Percentiles rank a stretch among this genome's conserved stretches.
These are phyloP conservation scores for Trichoderma semiorbis DNA, from an alignment of 2,329 filamentous ascomycete genomes.

Conservation along the genomic window DNA sequence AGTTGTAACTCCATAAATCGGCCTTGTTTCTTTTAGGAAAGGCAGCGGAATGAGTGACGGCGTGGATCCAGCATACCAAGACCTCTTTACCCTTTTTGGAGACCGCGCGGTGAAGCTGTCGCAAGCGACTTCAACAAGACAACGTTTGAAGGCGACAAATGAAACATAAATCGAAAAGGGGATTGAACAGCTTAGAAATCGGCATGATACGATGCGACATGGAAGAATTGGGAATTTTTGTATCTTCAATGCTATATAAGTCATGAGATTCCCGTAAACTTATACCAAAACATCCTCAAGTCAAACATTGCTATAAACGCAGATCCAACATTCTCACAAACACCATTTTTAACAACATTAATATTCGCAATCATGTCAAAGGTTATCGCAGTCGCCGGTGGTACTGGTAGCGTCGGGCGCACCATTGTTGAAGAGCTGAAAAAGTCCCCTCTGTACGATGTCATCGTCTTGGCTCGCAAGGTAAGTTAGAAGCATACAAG, in stretches of 20 bases:
- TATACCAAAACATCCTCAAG: neutral
- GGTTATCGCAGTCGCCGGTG: conserved; percentile 5
- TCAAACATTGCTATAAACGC: neutral
- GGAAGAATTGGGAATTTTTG: neutral
- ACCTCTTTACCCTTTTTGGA: neutral
- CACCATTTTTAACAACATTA: neutral
- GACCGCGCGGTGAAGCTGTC: conserved; percentile 5
- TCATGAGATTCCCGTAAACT: neutral
- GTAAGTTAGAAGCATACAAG: neutral
- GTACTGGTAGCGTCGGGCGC: conserved; percentile 2
- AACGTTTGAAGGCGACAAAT: neutral
- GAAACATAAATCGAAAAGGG: neutral
- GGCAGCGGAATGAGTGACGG: neutral
- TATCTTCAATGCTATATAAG: neutral
- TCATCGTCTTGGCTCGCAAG: conserved; percentile 6
- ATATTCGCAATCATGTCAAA: neutral
- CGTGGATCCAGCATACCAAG: neutral
- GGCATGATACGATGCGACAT: neutral
- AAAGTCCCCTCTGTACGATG: neutral
- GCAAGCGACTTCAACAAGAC: too few relatives aligned
- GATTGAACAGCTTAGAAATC: neutral
- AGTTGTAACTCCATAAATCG: neutral
- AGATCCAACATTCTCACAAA: neutral
- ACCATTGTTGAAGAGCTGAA: conserved; percentile 6
- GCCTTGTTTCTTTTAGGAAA: neutral